These are phyloP conservation scores for Fusarium albosuccineum DNA, from an alignment of 2,329 filamentous ascomycete genomes.

Conservation along the genomic window DNA sequence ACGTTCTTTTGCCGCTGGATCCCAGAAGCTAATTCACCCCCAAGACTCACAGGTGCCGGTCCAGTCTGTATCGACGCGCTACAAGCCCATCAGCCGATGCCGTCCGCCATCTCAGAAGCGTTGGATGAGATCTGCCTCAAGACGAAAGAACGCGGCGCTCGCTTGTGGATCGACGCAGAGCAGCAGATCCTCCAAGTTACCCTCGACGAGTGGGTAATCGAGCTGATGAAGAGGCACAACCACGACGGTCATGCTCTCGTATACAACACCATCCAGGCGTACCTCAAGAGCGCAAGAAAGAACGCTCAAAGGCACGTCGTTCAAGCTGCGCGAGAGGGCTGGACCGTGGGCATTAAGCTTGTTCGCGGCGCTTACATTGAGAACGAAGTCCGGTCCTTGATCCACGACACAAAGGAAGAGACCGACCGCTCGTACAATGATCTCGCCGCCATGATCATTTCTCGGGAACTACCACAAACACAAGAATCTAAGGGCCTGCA, in stretches of 20 bases:
- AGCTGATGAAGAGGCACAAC: constrained; percentile 55
- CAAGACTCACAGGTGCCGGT: constrained; percentile 56
- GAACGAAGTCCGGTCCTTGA: constrained; percentile 60
- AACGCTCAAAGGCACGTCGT: constrained; percentile 60
- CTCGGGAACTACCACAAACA: constrained; percentile 45
- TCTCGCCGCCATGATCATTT: constrained; percentile 60
- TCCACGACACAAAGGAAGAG: constrained; percentile 64
- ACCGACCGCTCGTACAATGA: constrained; percentile 65
- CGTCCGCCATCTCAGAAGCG: constrained; percentile 55
- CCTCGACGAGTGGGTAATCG: constrained; percentile 47
- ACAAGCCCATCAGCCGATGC: constrained; percentile 49
- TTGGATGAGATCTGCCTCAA: constrained; percentile 53
- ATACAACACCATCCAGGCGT: constrained; percentile 68
- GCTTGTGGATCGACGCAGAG: constrained; percentile 60
- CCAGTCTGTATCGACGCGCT: constrained; percentile 54
- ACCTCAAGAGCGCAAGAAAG: constrained; percentile 60
- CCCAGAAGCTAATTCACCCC: not conserved
- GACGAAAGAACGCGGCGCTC: constrained; percentile 52
- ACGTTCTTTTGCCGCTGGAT: not conserved
- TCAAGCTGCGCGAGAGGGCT: constrained; percentile 59
- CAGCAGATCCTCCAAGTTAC: constrained; percentile 57
- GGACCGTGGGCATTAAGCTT: constrained; percentile 66
- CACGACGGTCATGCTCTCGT: constrained; percentile 48
- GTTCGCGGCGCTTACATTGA: constrained; percentile 68
- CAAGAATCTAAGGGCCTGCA: not conserved